phyloP scores from a whole-genome alignment of 2,329 filamentous ascomycete genomes.

The Phoma sp. region DNA sequence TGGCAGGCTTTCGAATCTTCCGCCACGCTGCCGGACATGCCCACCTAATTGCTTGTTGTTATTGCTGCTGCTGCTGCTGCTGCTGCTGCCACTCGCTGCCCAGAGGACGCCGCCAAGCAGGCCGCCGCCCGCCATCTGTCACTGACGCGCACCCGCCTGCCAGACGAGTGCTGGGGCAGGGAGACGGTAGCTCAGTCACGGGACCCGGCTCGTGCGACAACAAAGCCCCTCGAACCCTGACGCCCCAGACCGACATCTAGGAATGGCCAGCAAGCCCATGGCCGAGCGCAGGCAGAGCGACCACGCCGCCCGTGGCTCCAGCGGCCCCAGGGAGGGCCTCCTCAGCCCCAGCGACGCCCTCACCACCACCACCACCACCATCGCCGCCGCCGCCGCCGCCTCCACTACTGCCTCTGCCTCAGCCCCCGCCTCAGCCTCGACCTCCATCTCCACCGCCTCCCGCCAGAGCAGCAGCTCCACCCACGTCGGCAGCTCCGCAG shows the following conservation, averaged over 20 bases:
- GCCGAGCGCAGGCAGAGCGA: slow-evolving; percentile 37
- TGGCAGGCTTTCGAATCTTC: slow-evolving; percentile 8
- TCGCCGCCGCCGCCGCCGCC: too few relatives aligned
- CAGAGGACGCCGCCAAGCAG: slow-evolving; percentile 4
- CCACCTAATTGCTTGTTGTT: slow-evolving; percentile 7
- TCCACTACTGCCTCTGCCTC: too few relatives aligned
- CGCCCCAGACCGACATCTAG: slow-evolving; percentile 15
- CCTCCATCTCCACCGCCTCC: slow-evolving; percentile 20
- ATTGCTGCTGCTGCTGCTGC: too few relatives aligned
- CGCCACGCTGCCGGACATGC: slow-evolving; percentile 24
- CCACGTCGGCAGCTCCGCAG: slow-evolving; percentile 12
- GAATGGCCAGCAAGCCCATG: slow-evolving; percentile 41
- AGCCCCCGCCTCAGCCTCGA: slow-evolving; percentile 14
- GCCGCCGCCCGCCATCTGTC: slow-evolving; percentile 6
- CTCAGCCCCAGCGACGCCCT: slow-evolving; percentile 30
- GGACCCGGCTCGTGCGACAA: slow-evolving; percentile 29
- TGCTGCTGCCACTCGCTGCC: slow-evolving; percentile 16
- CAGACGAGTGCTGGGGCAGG: slow-evolving; percentile 13
- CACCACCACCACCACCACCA: slow-evolving; percentile 1
- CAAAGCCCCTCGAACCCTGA: slow-evolving; percentile 24
- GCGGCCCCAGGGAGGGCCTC: slow-evolving; percentile 8
- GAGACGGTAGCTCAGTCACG: slow-evolving; percentile 13
- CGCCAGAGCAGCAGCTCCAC: slow-evolving; percentile 16
- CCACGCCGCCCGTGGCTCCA: slow-evolving; percentile 23
- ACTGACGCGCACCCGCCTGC: slow-evolving; percentile 18